Base-by-base conservation (phyloP, 441 rosid genomes). In the Jatropha multifida region DNA sequence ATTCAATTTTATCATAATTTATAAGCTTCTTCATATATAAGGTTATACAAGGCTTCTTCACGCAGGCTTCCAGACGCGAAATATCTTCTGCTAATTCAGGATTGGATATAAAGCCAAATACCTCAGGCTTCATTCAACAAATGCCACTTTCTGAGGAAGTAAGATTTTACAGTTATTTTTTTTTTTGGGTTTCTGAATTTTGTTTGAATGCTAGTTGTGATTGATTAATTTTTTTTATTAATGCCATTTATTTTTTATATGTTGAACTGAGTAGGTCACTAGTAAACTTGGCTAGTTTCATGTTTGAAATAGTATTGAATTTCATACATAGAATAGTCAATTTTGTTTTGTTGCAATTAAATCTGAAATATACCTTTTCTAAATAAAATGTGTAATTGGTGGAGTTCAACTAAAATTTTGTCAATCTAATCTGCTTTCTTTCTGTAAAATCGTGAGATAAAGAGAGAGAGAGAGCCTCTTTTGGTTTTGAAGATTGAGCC, bases 61-160 rank as follows among this genome's bases (percentile, higher is more conserved):
- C 75, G 78, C 71, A 89, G 92, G 82, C 72, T 81, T 75, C 85
- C 74, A 81, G 81, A 63, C 83, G 82, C 74, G 94, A 94, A 73
- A 78, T 83, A 54, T 81, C 84, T 56, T 76, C 83, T 54, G 81
- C 79, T 77, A 84, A 86, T 80, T 75, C 83, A 68, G 83, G 73
- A 69, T 83, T 83, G 59, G 87, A 82, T 67, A 38, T 52, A 71
- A 85, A 73, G 73, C 74, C 80, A 76, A 80, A 80, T 54, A 72
- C 81, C 63, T 82, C 86, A 69, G 56, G 79, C 71, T 83, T 69
- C 61, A 77, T 41, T 76, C 81, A 80, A 40, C 60, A 61, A 70
- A 58, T 63, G 48, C 81, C 81, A 69, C 74, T 65, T 76, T 32
- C 69, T 76, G 81, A 75, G 52, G 42, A 76, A 71, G 93, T 85